Evolutionary conservation across 805 yeast species (phyloP), one percentile per base, ranked within the genome.

Genomic region (Ogataea paraovalis): DNA sequence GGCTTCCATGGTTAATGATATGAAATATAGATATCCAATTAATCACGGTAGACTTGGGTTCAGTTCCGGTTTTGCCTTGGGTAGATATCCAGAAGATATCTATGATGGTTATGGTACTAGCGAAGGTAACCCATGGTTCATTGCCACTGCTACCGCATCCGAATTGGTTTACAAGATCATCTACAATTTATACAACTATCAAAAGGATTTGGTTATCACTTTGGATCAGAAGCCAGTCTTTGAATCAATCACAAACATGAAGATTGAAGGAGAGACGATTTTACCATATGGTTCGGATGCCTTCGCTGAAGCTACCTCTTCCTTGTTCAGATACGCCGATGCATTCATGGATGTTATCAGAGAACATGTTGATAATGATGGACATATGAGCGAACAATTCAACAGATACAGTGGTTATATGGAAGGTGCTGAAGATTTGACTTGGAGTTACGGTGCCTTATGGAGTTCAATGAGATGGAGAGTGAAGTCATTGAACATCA

Each of bases 101-200:
- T 91, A 91, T 65, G 84, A 91, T 63, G 96, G 96, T 0, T 68
- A 72, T 50, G 82, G 80, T 0, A 70, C 76, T 0, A 73, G 83
- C 28, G 88, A 83, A 57, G 97, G 97, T 2, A 90, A 91, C 59
- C 97, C 98, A 5, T 91, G 97, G 98, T 89, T 90, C 61, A 76
- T 91, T 48, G 70, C 87, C 3, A 86, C 92, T 1, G 78, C 85
- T 0, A 72, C 85, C 3, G 88, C 87, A 2, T 70, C 87, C 4
- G 87, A 84, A 60, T 55, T 83, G 16, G 60, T 85, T 39, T 84
- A 76, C 64, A 79, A 77, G 58, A 61, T 78, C 49, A 70, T 85
- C 23, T 68, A 68, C 61, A 75, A 75, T 51, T 63, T 75, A 36
- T 66, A 70, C 52, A 55, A 55, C 7, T 52, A 62, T 18, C 56